These are phyloP conservation scores for Zygoascus biomembranicola DNA, from an alignment of 805 yeast genomes.

Conservation along the genomic window DNA sequence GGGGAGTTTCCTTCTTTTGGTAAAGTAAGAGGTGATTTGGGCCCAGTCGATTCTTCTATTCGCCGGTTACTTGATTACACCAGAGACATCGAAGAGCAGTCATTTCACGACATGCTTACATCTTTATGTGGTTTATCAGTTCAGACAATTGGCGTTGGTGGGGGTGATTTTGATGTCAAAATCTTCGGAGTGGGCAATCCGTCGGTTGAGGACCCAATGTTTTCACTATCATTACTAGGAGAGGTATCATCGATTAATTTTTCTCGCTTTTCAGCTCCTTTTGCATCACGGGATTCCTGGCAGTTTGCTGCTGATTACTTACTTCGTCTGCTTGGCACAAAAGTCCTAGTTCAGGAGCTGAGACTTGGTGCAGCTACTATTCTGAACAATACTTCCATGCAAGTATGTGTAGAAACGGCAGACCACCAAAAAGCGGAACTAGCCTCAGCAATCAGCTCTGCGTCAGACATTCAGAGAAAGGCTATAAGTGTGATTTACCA, in stretches of 20 bases:
- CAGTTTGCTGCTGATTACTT: constrained; percentile 38
- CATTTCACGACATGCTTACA: constrained; percentile 41
- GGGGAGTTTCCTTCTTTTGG: constrained; percentile 7
- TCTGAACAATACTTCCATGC: constrained; percentile 41
- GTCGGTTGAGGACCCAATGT: constrained; percentile 20
- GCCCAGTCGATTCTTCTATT: constrained; percentile 44
- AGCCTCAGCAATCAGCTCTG: neutral
- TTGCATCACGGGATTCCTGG: constrained; percentile 40
- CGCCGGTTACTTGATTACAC: constrained; percentile 59
- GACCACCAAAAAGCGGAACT: neutral
- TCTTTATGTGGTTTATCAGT: constrained; percentile 23
- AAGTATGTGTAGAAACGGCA: constrained; percentile 23
- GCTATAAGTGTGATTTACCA: neutral
- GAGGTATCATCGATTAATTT: constrained; percentile 47
- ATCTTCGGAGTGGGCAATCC: neutral
- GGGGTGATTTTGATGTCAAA: neutral
- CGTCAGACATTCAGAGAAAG: neutral
- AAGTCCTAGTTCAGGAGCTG: constrained; percentile 35
- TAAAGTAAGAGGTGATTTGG: constrained; percentile 38
- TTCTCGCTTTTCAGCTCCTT: constrained; percentile 32
- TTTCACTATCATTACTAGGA: constrained; percentile 45
- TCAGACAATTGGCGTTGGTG: neutral
- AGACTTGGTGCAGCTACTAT: constrained; percentile 43
- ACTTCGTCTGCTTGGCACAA: constrained; percentile 36
- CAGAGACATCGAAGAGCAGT: constrained; percentile 40